Evolutionary conservation across 805 yeast genomes (phyloP).

Genomic region (Myxozyma geophila): DNA sequence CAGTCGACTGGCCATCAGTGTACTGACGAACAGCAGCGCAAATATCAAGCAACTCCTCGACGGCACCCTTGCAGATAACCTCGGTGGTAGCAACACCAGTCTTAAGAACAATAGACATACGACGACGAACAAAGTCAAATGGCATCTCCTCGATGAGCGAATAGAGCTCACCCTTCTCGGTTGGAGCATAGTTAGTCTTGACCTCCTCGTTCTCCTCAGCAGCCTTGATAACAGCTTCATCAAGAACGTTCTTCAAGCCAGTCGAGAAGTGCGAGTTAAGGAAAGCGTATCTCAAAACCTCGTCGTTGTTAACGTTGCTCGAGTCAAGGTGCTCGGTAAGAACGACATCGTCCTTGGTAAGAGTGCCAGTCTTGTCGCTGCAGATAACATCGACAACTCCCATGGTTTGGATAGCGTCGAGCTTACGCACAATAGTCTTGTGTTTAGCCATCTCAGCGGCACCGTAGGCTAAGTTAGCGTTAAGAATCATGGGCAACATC

Average conservation of each 20-base stretch:
- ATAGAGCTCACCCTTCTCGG: constrained; percentile 26
- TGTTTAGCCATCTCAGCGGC: constrained; percentile 38
- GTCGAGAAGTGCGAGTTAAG: constrained; percentile 32
- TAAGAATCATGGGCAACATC: constrained; percentile 37
- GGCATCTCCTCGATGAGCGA: constrained; percentile 34
- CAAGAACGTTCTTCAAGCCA: constrained; percentile 34
- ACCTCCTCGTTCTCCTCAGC: constrained; percentile 22
- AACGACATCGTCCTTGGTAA: constrained; percentile 47
- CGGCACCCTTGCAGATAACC: constrained; percentile 37
- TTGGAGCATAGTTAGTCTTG: constrained; percentile 7
- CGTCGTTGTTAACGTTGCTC: constrained; percentile 18
- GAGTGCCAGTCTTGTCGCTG: constrained; percentile 55
- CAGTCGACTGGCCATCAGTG: constrained; percentile 7
- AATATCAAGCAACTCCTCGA: constrained; percentile 33
- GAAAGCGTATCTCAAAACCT: constrained; percentile 31
- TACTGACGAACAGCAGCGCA: constrained; percentile 30
- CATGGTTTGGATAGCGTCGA: constrained; percentile 50
- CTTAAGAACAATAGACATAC: constrained; percentile 33
- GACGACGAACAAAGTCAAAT: constrained; percentile 36
- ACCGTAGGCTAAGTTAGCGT: constrained; percentile 36
- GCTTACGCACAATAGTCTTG: constrained; percentile 36
- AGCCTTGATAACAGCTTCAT: constrained; percentile 31
- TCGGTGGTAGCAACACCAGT: constrained; percentile 16
- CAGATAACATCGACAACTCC: constrained; percentile 62
- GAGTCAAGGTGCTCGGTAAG: constrained; percentile 32